A percentile compares a stretch with the other conserved stretches of the same genome.
phyloP scores from a whole-genome alignment of 805 yeast genomes.

The Hanseniaspora meyeri region DNA sequence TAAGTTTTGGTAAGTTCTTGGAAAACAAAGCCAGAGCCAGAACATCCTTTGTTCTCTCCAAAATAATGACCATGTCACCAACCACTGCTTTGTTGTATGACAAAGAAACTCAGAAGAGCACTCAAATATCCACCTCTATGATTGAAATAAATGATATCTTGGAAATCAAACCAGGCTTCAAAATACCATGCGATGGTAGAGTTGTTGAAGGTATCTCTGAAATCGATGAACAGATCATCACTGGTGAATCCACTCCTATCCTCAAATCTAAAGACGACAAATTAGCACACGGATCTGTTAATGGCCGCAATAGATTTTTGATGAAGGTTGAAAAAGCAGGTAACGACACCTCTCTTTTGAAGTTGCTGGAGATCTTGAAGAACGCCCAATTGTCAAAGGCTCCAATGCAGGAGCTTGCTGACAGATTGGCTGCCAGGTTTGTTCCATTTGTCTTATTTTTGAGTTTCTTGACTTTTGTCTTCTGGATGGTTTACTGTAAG shows the following conservation, averaged over 20 bases:
- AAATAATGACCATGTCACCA: constrained; percentile 70
- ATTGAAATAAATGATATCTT: constrained; percentile 68
- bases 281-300: constrained; percentile 84
- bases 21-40: constrained; percentile 90
- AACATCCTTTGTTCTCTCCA: constrained; percentile 78
- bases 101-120: constrained; percentile 23
- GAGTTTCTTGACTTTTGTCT: constrained; percentile 50
- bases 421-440: constrained; percentile 68
- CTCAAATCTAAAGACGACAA: constrained; percentile 45
- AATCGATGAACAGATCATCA: constrained; percentile 75
- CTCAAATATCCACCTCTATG: constrained; percentile 54
- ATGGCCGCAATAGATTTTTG: constrained; percentile 61
- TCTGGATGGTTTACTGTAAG: constrained; percentile 41
- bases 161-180: constrained; percentile 71
- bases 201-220: constrained; percentile 69
- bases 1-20: constrained; percentile 78
- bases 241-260: constrained; percentile 83
- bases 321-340: constrained; percentile 64
- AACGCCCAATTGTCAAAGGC: constrained; percentile 83
- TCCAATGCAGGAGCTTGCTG: constrained; percentile 84
- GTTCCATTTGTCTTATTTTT: constrained; percentile 62
- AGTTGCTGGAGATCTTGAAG: constrained; percentile 73
- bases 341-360: constrained; percentile 71
- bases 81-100: constrained; percentile 55
- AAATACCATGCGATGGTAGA: constrained; percentile 83